phyloP scores from a whole-genome alignment of 1,284 basidiomycete species.

The Gomphus bonarii region DNA sequence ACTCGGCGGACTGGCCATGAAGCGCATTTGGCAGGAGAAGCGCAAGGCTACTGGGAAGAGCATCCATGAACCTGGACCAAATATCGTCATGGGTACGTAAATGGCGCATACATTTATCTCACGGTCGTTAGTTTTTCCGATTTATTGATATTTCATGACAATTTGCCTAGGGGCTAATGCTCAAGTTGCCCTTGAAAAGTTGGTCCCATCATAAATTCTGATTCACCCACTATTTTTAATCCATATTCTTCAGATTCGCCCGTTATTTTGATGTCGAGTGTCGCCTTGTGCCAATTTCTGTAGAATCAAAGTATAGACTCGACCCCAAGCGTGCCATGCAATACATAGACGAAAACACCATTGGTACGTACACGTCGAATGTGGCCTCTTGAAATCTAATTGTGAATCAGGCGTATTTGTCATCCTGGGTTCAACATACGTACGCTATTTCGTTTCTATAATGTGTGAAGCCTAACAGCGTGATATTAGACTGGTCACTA shows the following conservation, averaged over 20 bases:
- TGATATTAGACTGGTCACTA: conserved; percentile 80
- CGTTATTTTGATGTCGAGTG: conserved; percentile 87
- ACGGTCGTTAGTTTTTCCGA: no score
- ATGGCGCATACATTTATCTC: no score
- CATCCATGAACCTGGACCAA: conserved; percentile 73
- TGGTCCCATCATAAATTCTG: neutral
- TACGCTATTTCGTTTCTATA: conserved; percentile 15
- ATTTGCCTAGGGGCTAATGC: conserved; percentile 54
- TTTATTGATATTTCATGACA: conserved; percentile 18
- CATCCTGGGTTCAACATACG: conserved; percentile 55
- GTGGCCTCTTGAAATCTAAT: neutral
- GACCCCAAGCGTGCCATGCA: conserved; percentile 81
- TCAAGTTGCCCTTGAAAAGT: conserved; percentile 80
- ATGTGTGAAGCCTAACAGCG: conserved; percentile 9
- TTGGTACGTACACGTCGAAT: conserved; percentile 25
- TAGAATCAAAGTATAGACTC: conserved; percentile 72
- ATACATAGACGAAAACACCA: conserved; percentile 87
- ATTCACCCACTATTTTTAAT: neutral
- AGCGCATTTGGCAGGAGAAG: conserved; percentile 86
- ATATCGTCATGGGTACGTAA: conserved; percentile 62
- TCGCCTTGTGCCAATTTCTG: conserved; percentile 68
- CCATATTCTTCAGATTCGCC: conserved; percentile 42
- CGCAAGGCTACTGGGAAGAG: conserved; percentile 82
- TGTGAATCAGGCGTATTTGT: conserved; percentile 46
- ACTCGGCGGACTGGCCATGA: conserved; percentile 91